These are phyloP conservation scores for Talaromyces sp. DNA, from an alignment of 2,329 filamentous ascomycete genomes.

Conservation along the genomic window DNA sequence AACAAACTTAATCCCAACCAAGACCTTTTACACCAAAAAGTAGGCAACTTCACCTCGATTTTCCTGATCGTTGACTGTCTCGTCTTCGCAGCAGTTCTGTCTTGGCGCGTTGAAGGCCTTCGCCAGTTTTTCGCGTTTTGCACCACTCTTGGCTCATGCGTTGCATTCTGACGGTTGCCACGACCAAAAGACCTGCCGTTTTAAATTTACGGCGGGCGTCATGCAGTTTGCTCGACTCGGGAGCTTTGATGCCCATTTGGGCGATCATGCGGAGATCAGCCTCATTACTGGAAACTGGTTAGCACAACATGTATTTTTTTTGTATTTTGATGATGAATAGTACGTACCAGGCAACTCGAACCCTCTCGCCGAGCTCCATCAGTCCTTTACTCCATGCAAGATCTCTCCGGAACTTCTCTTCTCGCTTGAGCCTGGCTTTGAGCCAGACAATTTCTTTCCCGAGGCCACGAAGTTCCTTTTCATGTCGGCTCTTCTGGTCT, in stretches of 20 bases:
- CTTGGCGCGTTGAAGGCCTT: constrained; percentile 39
- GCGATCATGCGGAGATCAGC: constrained; percentile 81
- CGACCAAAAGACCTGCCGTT: constrained; percentile 36
- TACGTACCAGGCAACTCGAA: constrained; percentile 69
- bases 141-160: constrained; percentile 41
- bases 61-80: constrained; percentile 4
- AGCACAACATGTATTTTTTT: background rate
- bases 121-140: constrained; percentile 36
- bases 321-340: background rate
- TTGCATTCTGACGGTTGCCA: constrained; percentile 42
- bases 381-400: constrained; percentile 83
- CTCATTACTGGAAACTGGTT: constrained; percentile 65
- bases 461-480: constrained; percentile 71
- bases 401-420: constrained; percentile 72
- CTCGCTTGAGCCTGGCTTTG: constrained; percentile 71
- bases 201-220: constrained; percentile 37
- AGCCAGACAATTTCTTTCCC: constrained; percentile 89
- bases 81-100: constrained; percentile 26
- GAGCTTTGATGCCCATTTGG: constrained; percentile 65
- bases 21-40: background rate
- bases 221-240: constrained; percentile 23
- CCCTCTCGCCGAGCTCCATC: constrained; percentile 69
- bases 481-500: constrained; percentile 42
- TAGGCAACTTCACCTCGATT: background rate
- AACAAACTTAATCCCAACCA: background rate